phyloP scores from a whole-genome alignment of 345 rosid species.

The Turnera subulata region DNA sequence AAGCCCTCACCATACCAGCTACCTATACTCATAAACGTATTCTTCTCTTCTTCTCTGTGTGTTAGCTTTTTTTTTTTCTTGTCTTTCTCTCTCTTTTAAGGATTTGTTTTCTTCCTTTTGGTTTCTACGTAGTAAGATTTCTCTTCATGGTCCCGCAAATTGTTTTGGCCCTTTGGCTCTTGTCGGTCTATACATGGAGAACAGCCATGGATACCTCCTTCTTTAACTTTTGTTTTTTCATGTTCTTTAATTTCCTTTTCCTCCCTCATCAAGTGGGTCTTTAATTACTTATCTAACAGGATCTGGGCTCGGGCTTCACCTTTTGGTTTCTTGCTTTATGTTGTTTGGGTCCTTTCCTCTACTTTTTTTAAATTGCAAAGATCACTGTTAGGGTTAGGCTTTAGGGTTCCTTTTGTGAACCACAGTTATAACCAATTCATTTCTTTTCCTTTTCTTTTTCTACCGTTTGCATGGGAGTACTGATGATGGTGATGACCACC shows the following conservation, averaged over 20 bases:
- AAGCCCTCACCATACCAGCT: conserved; percentile 9
- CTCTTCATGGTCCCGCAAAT: no score
- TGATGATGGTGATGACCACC: conserved; percentile 1
- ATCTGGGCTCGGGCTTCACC: conserved; percentile 1
- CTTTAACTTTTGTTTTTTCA: no score
- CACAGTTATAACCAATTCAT: background rate
- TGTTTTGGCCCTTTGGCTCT: no score
- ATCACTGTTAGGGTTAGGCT: background rate
- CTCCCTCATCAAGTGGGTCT: conserved; percentile 20
- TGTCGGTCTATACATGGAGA: no score
- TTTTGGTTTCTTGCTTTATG: background rate
- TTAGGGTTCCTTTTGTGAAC: conserved; percentile 17
- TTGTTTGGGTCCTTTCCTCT: background rate
- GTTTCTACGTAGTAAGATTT: background rate
- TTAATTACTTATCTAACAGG: no score
- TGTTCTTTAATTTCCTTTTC: background rate
- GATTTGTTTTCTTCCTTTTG: background rate
- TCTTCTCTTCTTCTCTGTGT: background rate
- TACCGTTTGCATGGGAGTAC: conserved; percentile 5
- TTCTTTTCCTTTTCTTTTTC: conserved; percentile 10
- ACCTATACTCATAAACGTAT: background rate
- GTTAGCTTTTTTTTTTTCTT: no score
- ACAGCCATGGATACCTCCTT: no score
- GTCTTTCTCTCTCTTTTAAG: no score
- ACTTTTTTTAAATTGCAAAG: background rate